Evolutionary conservation across 2,329 filamentous ascomycete species (phyloP).

Genomic region (Fusarium xylarioides): DNA sequence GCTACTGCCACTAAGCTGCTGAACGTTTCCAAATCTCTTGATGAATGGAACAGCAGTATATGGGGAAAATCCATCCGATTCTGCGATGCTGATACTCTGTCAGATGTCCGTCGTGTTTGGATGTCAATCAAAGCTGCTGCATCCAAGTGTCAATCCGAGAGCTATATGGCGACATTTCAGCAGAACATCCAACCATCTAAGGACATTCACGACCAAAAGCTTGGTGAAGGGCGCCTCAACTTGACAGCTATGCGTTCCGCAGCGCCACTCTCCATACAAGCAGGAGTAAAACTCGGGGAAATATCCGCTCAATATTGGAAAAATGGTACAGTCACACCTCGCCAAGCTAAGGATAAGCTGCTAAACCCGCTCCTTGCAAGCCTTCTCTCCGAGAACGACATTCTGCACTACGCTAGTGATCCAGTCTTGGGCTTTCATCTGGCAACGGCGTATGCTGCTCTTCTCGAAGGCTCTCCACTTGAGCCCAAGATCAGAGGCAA

Average conservation of each 20-base stretch:
- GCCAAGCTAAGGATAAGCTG: slow-evolving; percentile 11
- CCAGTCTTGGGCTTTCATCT: slow-evolving; percentile 67
- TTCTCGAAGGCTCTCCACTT: slow-evolving; percentile 53
- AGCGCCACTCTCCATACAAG: slow-evolving; percentile 47
- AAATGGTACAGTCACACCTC: slow-evolving; percentile 44
- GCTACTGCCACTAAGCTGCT: slow-evolving; percentile 56
- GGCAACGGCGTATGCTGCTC: slow-evolving; percentile 55
- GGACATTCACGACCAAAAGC: slow-evolving; percentile 11
- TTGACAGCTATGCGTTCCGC: slow-evolving; percentile 50
- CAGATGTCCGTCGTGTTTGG: slow-evolving; percentile 53
- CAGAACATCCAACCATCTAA: slow-evolving; percentile 33
- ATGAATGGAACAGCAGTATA: slow-evolving; percentile 54
- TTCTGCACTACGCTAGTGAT: slow-evolving; percentile 59
- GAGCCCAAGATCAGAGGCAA: slow-evolving; percentile 27
- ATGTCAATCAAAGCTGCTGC: slow-evolving; percentile 32
- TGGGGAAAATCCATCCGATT: slow-evolving; percentile 60
- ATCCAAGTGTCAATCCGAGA: slow-evolving; percentile 12
- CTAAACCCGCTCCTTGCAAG: slow-evolving; percentile 59
- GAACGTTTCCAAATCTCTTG: slow-evolving; percentile 48
- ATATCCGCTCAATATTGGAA: slow-evolving; percentile 48
- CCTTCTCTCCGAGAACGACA: slow-evolving; percentile 46
- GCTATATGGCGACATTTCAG: slow-evolving; percentile 17
- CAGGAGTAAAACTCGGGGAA: slow-evolving; percentile 33
- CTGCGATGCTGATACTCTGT: slow-evolving; percentile 58
- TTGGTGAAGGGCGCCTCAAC: slow-evolving; percentile 34